Conservation (phyloP, 352 stramenopile genomes). For the Thalassiosira hispida region DNA sequence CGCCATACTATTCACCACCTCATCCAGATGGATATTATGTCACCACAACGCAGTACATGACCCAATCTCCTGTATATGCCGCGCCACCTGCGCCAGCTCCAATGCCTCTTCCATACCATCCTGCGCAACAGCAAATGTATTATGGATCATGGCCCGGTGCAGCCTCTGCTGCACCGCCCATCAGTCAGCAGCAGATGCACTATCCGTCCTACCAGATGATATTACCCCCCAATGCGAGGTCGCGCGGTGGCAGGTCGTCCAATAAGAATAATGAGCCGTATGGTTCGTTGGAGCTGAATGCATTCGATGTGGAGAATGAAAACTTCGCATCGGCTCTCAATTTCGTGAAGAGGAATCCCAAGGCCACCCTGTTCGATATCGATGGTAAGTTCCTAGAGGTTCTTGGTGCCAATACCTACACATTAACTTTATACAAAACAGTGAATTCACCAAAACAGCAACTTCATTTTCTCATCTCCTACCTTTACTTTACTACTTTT, state of each 20-base stretch:
- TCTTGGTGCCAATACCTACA: neutral
- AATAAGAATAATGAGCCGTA: conserved; percentile 1
- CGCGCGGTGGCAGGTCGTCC: neutral
- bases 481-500: neutral
- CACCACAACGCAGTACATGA: no score
- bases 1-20: neutral
- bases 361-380: conserved; percentile 27
- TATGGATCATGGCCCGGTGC: conserved; percentile 1
- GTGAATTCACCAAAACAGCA: no score
- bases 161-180: neutral
- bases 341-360: conserved; percentile 27
- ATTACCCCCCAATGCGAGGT: neutral
- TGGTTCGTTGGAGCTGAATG: conserved; percentile 4
- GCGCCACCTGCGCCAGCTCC: neutral
- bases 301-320: conserved; percentile 17
- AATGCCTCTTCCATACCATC: neutral
- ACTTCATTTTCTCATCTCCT: no score
- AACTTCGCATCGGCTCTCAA: conserved; percentile 11
- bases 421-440: neutral
- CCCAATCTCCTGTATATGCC: no score
- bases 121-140: conserved; percentile 1
- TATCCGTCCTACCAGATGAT: neutral
- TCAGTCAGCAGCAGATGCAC: neutral
- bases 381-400: conserved; percentile 21
- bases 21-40: neutral